These are phyloP conservation scores for Vicia villosa DNA, from an alignment of 306 rosid genomes.

Conservation along the genomic window DNA sequence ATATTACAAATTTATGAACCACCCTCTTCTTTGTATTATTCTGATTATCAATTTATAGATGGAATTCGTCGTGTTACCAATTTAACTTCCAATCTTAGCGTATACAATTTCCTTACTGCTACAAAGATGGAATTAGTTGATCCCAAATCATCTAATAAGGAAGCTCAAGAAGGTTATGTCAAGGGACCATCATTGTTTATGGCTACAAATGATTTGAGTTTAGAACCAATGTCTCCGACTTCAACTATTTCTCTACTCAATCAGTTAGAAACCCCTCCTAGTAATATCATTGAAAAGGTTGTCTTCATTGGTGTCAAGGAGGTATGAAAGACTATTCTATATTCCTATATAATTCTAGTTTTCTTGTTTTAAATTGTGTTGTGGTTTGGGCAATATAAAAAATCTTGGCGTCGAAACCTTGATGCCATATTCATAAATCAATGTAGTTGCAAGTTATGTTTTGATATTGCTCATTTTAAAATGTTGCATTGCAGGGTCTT, in stretches of 20 bases:
- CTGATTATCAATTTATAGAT: neutral
- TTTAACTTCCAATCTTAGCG: neutral
- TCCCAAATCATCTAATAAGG: neutral
- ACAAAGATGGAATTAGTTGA: neutral
- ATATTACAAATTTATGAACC: neutral
- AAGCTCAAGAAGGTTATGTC: constrained; percentile 3
- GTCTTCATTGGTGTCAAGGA: constrained; percentile 28
- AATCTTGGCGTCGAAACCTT: no score
- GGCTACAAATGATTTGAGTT: constrained; percentile 26
- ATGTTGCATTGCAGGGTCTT: constrained; percentile 29
- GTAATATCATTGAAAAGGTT: neutral
- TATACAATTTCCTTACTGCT: neutral
- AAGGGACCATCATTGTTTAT: constrained; percentile 14
- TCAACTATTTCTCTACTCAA: neutral
- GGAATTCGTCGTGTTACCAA: neutral
- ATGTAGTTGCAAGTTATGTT: neutral
- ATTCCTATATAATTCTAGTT: no score
- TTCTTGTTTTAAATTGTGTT: no score
- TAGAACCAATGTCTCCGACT: neutral
- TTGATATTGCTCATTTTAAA: neutral
- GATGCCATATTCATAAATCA: no score
- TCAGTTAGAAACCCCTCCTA: neutral
- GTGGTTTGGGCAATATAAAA: no score
- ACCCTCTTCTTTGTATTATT: neutral
- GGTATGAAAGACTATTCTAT: neutral